Percentiles rank a stretch among this genome's conserved stretches.
phyloP scores from a whole-genome alignment of 768 basidiomycete genomes.

The Panus rudis region DNA sequence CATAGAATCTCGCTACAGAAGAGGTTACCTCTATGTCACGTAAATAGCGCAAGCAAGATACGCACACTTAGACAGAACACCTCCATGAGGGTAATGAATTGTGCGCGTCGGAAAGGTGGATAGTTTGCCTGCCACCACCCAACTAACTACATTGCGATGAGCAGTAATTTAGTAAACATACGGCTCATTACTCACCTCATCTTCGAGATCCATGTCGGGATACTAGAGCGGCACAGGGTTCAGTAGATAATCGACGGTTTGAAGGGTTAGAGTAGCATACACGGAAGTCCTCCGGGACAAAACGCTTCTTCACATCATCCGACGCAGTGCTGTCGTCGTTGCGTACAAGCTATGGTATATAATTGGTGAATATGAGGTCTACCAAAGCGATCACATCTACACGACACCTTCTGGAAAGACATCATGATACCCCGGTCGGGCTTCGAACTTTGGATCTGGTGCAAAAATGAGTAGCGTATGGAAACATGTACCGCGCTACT shows the following conservation, averaged over 20 bases:
- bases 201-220: conserved; percentile 40
- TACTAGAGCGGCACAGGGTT: no score
- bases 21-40: neutral
- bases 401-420: no score
- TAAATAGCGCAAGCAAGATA: neutral
- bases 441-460: neutral
- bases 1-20: conserved; percentile 47
- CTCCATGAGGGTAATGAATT: conserved; percentile 46
- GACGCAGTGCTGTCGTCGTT: no score
- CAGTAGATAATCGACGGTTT: no score
- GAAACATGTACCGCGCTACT: neutral
- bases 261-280: no score
- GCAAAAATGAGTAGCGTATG: neutral
- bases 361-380: no score
- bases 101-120: conserved; percentile 48
- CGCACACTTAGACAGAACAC: conserved; percentile 58
- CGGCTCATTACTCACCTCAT: conserved; percentile 43
- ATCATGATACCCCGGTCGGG: no score
- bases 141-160: conserved; percentile 41
- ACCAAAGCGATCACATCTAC: no score
- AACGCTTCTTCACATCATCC: no score
- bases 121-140: conserved; percentile 53
- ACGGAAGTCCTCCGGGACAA: no score
- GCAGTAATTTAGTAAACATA: neutral
- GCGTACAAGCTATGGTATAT: no score